Base-by-base conservation (phyloP, 495 filamentous ascomycete genomes). In the Annulohypoxylon stygium region DNA sequence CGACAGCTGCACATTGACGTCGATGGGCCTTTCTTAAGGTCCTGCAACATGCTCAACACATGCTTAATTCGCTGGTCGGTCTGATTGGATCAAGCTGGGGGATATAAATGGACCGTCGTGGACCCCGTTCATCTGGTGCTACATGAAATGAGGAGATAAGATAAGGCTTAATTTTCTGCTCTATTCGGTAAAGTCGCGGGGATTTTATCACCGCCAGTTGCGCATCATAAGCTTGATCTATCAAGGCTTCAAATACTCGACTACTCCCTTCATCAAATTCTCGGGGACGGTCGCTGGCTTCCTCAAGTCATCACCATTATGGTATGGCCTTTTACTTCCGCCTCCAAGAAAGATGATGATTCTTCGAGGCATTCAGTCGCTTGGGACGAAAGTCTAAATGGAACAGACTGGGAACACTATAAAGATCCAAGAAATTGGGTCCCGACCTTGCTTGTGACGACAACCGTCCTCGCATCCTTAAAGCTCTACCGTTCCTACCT, bases 401-500 rank as follows among this genome's bases (percentile, higher is more conserved):
- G 74, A 33, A 86, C 83, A 48, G 86, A 92, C 78, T 94, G 92
- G 90, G 71, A 82, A 12, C 89, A 90, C 63, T 93, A 92, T 80
- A 86, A 84, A 60, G 87, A 91, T 68, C 86, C 90, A 0, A 81
- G 88, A 61, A 92, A 88, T 59, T 81, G 95, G 73, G 75, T 93
- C 18, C 87, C 92, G 4, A 90, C 90, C 1, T 63, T 90, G 16
- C 82, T 94, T n/a, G 87, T 95, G 12, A 93, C 93, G 9, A 85
- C 86, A 25, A 85, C 88, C 5, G 88, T 89, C 10, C 78, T 97
- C 11, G 76, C 86, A 16, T 81, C 86, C 23, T 76, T 90, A 30
- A 84, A 86, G 58, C 74, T 95, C 64, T 94, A 93, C 78, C 88
- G 90, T 16, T 85, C 86, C 18, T 97, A 92, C 78, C 84, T 98